Evolutionary conservation across 306 rosid genomes (phyloP).

Genomic region (Prunus dulcis): DNA sequence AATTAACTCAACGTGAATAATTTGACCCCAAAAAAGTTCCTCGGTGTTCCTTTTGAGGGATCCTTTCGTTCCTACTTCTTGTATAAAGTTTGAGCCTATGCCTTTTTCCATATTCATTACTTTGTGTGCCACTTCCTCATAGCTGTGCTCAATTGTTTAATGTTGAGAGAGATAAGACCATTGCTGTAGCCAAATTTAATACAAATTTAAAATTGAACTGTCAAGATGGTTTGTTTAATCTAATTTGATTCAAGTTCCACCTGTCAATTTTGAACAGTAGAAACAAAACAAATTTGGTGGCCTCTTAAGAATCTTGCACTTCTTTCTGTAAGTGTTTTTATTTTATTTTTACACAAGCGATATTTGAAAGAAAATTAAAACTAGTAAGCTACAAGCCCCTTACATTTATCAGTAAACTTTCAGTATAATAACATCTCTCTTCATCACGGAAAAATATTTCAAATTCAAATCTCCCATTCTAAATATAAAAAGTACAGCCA

Average conservation of each 20-base stretch:
- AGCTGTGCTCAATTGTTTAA: not conserved
- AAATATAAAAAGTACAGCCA: no score
- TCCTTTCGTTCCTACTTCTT: not conserved
- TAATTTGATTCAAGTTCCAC: not conserved
- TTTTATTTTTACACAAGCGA: no score
- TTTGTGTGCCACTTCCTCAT: not conserved
- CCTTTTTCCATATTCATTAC: not conserved
- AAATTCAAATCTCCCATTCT: no score
- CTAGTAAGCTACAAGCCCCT: accelerated
- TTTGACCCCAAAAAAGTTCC: not conserved
- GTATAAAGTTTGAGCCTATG: not conserved
- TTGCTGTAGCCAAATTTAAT: not conserved
- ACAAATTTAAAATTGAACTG: not conserved
- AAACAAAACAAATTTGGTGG: no score
- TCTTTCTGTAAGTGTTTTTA: no score
- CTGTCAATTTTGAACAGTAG: no score
- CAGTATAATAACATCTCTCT: no score
- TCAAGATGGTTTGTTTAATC: not conserved
- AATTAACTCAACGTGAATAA: not conserved
- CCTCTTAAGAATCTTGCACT: no score
- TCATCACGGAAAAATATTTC: no score
- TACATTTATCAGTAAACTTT: no score
- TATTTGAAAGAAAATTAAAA: no score
- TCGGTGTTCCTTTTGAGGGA: constrained; percentile 11
- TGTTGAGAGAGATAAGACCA: not conserved